Evolutionary conservation across 257 asterid genomes (phyloP), one percentile per base, ranked within the genome.

Genomic region (Solanum chilense): DNA sequence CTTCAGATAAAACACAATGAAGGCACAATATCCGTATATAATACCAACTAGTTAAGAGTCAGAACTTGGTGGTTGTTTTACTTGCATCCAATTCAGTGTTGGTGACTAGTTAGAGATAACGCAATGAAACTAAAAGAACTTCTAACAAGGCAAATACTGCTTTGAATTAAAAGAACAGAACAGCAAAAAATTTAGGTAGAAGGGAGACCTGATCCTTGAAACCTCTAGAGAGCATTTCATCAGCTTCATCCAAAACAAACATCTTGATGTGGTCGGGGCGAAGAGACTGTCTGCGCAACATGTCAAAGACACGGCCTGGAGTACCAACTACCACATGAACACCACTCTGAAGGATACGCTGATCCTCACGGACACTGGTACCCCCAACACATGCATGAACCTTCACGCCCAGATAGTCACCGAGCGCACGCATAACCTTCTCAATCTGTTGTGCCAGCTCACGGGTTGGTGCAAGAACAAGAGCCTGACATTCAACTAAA

Each of bases 341-440:
- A 49, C 95, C 95, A 52, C 91, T 91, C 84, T 94, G 91, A 56
- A 93, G 95, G 73, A 93, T 93, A 39, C 94, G 93, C 94, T 91
- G 86, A 49, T 80, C 85, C 42, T 80, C 85, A 80, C 85, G 85
- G 45, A 81, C 85, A 81, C 69, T 81, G 69, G 94, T 93, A 68
- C 95, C 95, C 86, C 94, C 95, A 47, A 93, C 94, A 4, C 95
- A 93, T 21, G 94, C 95, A 89, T 93, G 95, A 21, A 93, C 94
- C 86, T 93, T 93, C 31, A 93, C 95, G 13, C 93, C 94, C 47
- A 93, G 94, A 87, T 93, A 93, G 80, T 93, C 95, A 74, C 95
- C 95, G 10, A 93, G 86, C 9, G 95, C 95, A 29, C 94, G 85
- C 95, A 93, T 93, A 35, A 93, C 95, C 91, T 93, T 93, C 91